phyloP scores from a whole-genome alignment of 805 yeast genomes.

The Hanseniaspora singularis region DNA sequence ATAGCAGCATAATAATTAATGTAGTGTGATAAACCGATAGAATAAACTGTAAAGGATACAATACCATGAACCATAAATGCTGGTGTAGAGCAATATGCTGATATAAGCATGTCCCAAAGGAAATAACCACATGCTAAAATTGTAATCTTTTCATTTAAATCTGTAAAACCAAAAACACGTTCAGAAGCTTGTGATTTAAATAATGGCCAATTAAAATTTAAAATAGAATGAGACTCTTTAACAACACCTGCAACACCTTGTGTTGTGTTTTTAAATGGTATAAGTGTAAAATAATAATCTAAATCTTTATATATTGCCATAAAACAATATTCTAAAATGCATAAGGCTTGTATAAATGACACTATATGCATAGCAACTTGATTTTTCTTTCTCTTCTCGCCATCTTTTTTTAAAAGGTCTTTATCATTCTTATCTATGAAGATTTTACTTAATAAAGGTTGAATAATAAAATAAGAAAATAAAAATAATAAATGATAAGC shows the following conservation, averaged over 20 bases:
- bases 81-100: constrained; percentile 48
- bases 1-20: constrained; percentile 67
- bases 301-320: constrained; percentile 18
- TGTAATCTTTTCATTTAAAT: constrained; percentile 25
- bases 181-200: not conserved
- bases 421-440: constrained; percentile 16
- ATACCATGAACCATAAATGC: constrained; percentile 58
- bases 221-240: not conserved
- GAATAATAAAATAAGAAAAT: constrained; percentile 23
- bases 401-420: constrained; percentile 12
- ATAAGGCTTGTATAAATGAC: constrained; percentile 67
- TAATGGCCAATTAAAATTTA: not conserved
- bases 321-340: constrained; percentile 41
- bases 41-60: constrained; percentile 62
- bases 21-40: constrained; percentile 54
- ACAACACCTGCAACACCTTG: too few relatives aligned
- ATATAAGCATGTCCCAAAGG: constrained; percentile 67
- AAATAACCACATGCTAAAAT: constrained; percentile 61
- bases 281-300: constrained; percentile 15
- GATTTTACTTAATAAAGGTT: constrained; percentile 20
- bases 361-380: constrained; percentile 50
- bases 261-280: constrained; percentile 10
- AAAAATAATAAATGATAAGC: constrained; percentile 26
- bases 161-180: constrained; percentile 23
- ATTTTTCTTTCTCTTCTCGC: constrained; percentile 17